phyloP scores from a whole-genome alignment of 805 yeast species.

The Saturnispora sanitii region DNA sequence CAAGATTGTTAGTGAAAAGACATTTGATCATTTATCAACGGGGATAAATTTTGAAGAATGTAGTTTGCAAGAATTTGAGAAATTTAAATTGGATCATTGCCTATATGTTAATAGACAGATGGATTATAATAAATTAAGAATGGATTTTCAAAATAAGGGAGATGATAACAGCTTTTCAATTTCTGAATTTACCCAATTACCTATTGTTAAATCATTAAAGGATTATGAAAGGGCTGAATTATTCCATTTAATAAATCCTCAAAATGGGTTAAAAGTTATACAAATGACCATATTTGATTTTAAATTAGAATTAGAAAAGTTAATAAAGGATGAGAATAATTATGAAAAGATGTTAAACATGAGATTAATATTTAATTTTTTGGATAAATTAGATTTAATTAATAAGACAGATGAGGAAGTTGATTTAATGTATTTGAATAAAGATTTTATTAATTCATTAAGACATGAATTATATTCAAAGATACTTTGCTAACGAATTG shows the following conservation, averaged over 20 bases:
- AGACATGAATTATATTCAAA: conserved; percentile 35
- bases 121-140: conserved; percentile 27
- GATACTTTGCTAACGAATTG: neutral
- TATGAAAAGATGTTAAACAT: conserved; percentile 58
- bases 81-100: conserved; percentile 35
- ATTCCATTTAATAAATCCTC: conserved; percentile 6
- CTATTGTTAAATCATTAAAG: conserved; percentile 17
- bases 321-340: conserved; percentile 32
- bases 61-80: conserved; percentile 27
- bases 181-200: conserved; percentile 2
- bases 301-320: conserved; percentile 39
- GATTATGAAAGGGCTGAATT: conserved; percentile 16
- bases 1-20: conserved; percentile 32
- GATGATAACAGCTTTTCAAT: conserved; percentile 1
- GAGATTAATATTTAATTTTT: conserved; percentile 49
- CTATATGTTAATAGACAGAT: conserved; percentile 42
- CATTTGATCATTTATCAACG: conserved; percentile 44
- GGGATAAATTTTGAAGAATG: conserved; percentile 28
- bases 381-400: conserved; percentile 31
- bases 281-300: conserved; percentile 43
- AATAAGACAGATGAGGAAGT: conserved; percentile 4
- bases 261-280: conserved; percentile 14
- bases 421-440: conserved; percentile 34
- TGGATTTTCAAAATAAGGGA: conserved; percentile 15
- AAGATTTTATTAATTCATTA: conserved; percentile 44